Conservation (phyloP, 768 basidiomycete species). For the Cystobasidiopsis lactophilus region DNA sequence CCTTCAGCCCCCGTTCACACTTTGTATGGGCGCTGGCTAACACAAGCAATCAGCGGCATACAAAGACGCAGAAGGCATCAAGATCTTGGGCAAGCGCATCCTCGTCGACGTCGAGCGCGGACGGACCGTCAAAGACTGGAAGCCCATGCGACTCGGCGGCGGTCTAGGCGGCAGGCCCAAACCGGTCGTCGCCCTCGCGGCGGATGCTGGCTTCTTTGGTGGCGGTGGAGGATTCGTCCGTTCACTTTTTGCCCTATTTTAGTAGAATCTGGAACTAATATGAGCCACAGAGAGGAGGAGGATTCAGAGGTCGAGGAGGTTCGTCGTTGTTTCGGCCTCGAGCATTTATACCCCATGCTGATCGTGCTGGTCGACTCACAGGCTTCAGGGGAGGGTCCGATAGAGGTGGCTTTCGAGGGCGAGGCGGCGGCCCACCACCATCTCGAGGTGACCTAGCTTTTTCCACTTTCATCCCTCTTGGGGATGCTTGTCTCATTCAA, state of each 20-base stretch:
- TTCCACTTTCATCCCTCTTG: background rate
- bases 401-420: no score
- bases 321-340: background rate
- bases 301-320: constrained; percentile 18
- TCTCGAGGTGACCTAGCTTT: no score
- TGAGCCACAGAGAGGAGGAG: constrained; percentile 18
- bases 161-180: constrained; percentile 97
- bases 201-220: constrained; percentile 1
- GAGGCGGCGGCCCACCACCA: no score
- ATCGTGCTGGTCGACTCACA: no score
- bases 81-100: constrained; percentile 86
- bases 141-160: constrained; percentile 86
- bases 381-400: no score
- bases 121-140: constrained; percentile 94
- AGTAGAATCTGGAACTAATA: constrained; percentile 5
- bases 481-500: background rate
- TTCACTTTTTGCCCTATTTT: constrained; percentile 12
- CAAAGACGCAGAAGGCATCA: constrained; percentile 92
- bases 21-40: background rate
- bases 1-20: no score
- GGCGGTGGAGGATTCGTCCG: constrained; percentile 21
- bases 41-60: constrained; percentile 38
- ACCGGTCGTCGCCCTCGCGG: constrained; percentile 5
- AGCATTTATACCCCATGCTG: background rate
- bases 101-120: constrained; percentile 96